phyloP scores from a whole-genome alignment of 164 flowering plant genomes.

The Hamamelis virginiana region DNA sequence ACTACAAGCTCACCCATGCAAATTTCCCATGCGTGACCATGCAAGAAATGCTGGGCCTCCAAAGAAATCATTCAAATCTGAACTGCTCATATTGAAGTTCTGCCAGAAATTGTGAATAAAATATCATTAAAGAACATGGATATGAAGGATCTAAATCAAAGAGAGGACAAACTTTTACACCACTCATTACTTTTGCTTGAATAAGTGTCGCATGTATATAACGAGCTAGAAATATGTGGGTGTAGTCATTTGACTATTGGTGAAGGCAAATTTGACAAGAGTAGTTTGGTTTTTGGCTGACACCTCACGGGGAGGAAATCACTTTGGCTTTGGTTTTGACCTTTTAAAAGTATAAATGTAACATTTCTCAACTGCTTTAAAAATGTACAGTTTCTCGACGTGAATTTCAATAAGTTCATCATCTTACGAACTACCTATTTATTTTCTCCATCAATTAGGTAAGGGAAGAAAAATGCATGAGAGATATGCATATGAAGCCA shows the following conservation, averaged over 20 bases:
- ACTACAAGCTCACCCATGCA: conserved; percentile 56
- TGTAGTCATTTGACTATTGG: neutral
- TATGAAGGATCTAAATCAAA: neutral
- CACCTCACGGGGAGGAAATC: neutral
- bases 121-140: neutral
- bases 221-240: neutral
- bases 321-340: neutral
- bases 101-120: conserved; percentile 22
- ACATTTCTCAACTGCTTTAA: neutral
- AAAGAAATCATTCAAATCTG: conserved; percentile 67
- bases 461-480: neutral
- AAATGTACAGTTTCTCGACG: neutral
- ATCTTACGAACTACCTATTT: neutral
- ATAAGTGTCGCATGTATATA: neutral
- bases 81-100: conserved; percentile 60
- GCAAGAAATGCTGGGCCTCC: conserved; percentile 88
- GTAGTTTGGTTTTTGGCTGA: no score
- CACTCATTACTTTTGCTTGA: neutral
- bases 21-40: conserved; percentile 85
- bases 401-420: neutral
- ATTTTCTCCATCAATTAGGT: no score
- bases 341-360: neutral
- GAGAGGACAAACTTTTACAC: neutral
- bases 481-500: neutral
- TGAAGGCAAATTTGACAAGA: neutral